Conservation (phyloP, 2,329 filamentous ascomycete species). For the Harringtonia lauricola region DNA sequence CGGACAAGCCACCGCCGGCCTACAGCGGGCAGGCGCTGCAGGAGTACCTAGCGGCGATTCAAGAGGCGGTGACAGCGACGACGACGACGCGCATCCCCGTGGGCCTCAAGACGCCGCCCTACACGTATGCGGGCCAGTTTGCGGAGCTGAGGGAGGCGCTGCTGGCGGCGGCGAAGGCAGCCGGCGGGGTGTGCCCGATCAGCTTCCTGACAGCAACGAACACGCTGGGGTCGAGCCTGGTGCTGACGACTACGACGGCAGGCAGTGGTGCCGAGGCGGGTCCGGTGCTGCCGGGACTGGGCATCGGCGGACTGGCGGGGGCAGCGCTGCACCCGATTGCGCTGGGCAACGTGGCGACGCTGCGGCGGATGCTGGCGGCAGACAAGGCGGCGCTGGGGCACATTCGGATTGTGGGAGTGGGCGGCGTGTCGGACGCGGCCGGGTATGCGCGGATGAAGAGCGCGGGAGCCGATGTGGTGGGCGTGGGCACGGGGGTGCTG, state of each 20-base stretch:
- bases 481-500: slow-evolving; percentile 58
- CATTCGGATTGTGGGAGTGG: slow-evolving; percentile 59
- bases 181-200: slow-evolving; percentile 27
- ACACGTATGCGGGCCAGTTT: slow-evolving; percentile 60
- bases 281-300: slow-evolving; percentile 40
- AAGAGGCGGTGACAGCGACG: neutral
- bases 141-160: slow-evolving; percentile 42
- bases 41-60: slow-evolving; percentile 41
- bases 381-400: slow-evolving; percentile 30
- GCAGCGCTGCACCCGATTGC: slow-evolving; percentile 62
- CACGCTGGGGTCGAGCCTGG: slow-evolving; percentile 56
- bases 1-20: slow-evolving; percentile 55
- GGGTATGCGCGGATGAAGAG: slow-evolving; percentile 55
- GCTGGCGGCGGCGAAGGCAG: slow-evolving; percentile 13
- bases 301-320: slow-evolving; percentile 63
- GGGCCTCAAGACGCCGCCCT: slow-evolving; percentile 68
- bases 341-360: slow-evolving; percentile 61
- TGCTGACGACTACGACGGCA: slow-evolving; percentile 28
- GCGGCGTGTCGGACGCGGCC: slow-evolving; percentile 54
- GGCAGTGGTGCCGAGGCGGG: slow-evolving; percentile 15
- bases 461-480: slow-evolving; percentile 57
- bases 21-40: slow-evolving; percentile 43
- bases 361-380: slow-evolving; percentile 48
- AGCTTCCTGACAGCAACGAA: slow-evolving; percentile 67
- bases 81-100: slow-evolving; percentile 22